phyloP scores from a whole-genome alignment of 768 basidiomycete species.

The Suillus hirtellus region DNA sequence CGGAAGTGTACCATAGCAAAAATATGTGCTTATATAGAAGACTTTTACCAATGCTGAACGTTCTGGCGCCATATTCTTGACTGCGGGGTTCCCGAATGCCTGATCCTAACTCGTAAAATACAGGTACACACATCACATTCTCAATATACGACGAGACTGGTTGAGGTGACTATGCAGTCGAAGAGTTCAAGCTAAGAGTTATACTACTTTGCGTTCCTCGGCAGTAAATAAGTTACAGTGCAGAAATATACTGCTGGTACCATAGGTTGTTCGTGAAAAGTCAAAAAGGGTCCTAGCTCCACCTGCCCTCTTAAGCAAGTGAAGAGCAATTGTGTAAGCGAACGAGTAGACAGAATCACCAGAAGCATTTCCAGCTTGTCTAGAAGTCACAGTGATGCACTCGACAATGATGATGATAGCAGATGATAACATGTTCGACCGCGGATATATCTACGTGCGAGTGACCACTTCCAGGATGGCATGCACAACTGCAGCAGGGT shows the following conservation, averaged over 20 bases:
- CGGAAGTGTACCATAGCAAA: background rate
- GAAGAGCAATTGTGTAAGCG: background rate
- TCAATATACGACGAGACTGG: background rate
- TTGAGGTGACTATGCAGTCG: background rate
- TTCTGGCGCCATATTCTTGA: background rate
- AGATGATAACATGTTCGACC: too few species aligned
- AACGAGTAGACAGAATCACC: background rate
- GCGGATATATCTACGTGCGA: background rate
- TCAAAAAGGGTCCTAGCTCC: background rate
- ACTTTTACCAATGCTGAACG: background rate
- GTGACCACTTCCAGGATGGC: constrained; percentile 28
- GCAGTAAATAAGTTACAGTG: background rate
- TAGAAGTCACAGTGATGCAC: background rate
- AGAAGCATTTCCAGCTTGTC: background rate
- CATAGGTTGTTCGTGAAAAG: background rate
- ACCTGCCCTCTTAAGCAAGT: background rate
- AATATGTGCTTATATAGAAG: background rate
- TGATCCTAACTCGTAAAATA: background rate
- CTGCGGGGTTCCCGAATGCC: background rate
- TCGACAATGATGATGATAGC: background rate
- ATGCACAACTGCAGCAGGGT: constrained; percentile 42
- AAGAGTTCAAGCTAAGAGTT: background rate
- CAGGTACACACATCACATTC: background rate
- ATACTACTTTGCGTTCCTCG: background rate
- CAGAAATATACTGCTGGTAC: background rate